Conservation (phyloP, 176 grass and related monocot species). For the Metroxylon sagu region DNA sequence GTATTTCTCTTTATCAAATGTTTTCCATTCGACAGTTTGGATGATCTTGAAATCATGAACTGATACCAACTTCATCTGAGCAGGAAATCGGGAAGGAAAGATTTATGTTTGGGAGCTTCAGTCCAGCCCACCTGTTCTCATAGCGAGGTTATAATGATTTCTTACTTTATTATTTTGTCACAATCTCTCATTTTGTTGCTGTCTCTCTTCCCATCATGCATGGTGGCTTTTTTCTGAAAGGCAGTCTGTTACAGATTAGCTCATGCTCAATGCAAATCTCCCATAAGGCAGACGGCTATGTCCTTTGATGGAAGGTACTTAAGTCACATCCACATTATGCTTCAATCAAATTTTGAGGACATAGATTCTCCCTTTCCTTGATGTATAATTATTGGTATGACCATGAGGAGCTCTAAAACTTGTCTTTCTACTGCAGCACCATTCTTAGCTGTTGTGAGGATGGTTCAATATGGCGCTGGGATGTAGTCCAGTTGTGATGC, state of each 20-base stretch:
- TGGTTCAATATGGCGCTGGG: constrained; percentile 77
- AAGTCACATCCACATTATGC: background rate
- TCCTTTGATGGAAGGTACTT: constrained; percentile 81
- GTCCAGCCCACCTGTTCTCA: constrained; percentile 59
- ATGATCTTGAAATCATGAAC: no score
- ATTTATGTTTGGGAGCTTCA: constrained; percentile 90
- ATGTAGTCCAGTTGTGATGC: constrained; percentile 17
- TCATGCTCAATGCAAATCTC: constrained; percentile 58
- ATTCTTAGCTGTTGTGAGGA: constrained; percentile 74
- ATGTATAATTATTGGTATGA: background rate
- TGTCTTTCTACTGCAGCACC: constrained; percentile 38
- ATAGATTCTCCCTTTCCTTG: background rate
- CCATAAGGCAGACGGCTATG: constrained; percentile 75
- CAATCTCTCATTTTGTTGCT: background rate
- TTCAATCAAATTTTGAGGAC: no score
- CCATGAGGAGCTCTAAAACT: background rate
- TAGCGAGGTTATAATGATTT: constrained; percentile 27
- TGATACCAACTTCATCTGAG: background rate
- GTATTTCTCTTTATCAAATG: no score
- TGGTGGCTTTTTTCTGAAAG: background rate
- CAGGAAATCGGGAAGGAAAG: constrained; percentile 92
- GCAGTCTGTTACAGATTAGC: constrained; percentile 29
- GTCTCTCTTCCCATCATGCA: constrained; percentile 4
- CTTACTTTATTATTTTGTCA: no score
- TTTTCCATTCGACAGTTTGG: no score